Conservation (phyloP, 192 early-diverging fungal genomes). For the Gigaspora rosea region DNA sequence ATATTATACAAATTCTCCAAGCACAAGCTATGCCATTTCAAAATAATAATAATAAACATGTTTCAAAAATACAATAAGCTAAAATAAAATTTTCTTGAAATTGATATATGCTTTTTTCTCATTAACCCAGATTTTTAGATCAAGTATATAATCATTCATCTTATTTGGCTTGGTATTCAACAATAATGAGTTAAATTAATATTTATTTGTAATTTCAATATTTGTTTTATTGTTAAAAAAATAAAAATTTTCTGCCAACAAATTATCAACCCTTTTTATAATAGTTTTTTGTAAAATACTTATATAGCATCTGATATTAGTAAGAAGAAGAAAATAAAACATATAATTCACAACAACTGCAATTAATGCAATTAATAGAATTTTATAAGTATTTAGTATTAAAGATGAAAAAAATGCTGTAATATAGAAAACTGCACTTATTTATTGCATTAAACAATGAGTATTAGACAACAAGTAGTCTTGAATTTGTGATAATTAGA, state of each 20-base stretch:
- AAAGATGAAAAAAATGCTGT: too few species aligned
- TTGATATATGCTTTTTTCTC: not conserved
- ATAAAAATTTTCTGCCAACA: not conserved
- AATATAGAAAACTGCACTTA: too few species aligned
- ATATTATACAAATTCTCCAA: constrained; percentile 5
- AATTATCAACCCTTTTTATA: not conserved
- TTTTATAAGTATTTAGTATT: too few species aligned
- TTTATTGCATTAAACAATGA: too few species aligned
- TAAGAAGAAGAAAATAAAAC: not conserved
- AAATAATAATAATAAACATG: not conserved
- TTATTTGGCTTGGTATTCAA: not conserved
- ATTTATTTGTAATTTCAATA: too few species aligned
- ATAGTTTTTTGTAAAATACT: not conserved
- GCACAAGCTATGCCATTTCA: not conserved
- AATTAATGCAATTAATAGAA: too few species aligned
- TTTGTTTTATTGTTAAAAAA: not conserved
- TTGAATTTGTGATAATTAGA: too few species aligned
- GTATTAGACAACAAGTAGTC: too few species aligned
- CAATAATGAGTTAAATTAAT: too few species aligned
- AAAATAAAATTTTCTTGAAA: too few species aligned
- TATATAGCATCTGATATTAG: not conserved
- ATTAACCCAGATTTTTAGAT: not conserved
- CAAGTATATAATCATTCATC: not conserved
- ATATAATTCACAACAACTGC: too few species aligned
- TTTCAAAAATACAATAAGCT: too few species aligned